Conservation (phyloP, 73 alveolate genomes). For the Blepharisma japonicum region DNA sequence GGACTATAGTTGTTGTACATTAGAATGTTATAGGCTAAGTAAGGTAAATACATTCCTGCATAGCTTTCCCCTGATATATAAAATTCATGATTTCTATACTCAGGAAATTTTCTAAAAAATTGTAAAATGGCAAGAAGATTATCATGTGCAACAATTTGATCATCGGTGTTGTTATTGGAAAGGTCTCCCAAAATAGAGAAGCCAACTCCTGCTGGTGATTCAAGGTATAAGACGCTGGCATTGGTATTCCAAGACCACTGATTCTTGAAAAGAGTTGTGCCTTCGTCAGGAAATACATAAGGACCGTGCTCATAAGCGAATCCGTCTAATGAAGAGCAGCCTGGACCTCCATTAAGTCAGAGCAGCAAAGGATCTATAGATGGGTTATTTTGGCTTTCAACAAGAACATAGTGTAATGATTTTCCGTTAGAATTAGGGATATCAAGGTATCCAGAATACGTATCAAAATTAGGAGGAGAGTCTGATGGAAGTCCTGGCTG, state of each 20-base stretch:
- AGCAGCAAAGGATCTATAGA: slow-evolving; percentile 68
- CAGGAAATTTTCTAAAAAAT: slow-evolving; percentile 68
- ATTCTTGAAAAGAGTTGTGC: slow-evolving; percentile 45
- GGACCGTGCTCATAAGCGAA: slow-evolving; percentile 89
- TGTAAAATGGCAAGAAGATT: slow-evolving; percentile 55
- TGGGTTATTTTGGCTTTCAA: slow-evolving; percentile 52
- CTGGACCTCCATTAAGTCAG: slow-evolving; percentile 98
- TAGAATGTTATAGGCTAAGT: slow-evolving; percentile 57
- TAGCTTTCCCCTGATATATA: slow-evolving; percentile 93
- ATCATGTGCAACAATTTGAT: slow-evolving; percentile 66
- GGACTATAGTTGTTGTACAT: slow-evolving; percentile 31
- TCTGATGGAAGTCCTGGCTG: neutral
- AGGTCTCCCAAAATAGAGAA: slow-evolving; percentile 44
- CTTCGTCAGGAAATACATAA: slow-evolving; percentile 50
- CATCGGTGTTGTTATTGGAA: slow-evolving; percentile 10
- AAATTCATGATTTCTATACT: slow-evolving; percentile 73
- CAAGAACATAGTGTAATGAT: slow-evolving; percentile 59
- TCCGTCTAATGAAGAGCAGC: slow-evolving; percentile 89
- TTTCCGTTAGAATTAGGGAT: slow-evolving; percentile 22
- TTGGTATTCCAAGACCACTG: slow-evolving; percentile 73
- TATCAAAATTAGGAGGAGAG: neutral
- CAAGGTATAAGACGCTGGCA: slow-evolving; percentile 77
- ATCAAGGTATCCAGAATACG: slow-evolving; percentile 20
- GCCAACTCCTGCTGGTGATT: slow-evolving; percentile 89
- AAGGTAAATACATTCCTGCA: slow-evolving; percentile 95